Evolutionary conservation across 1,139 yeast species (phyloP).

Genomic region (Protomyces pachydermus): DNA sequence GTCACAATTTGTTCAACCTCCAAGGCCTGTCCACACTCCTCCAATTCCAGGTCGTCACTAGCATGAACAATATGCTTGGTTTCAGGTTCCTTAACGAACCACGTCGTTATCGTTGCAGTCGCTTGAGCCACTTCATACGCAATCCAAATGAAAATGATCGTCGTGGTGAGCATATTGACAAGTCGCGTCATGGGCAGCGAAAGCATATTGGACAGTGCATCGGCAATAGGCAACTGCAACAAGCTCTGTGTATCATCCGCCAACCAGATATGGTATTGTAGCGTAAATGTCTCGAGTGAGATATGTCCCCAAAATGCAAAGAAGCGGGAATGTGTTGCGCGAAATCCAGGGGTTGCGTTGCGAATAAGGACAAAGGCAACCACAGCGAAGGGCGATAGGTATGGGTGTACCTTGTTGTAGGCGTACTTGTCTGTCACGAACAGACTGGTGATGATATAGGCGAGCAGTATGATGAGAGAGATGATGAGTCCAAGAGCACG

Average conservation of each 20-base stretch:
- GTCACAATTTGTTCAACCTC: too few species aligned
- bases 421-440: slow-evolving; percentile 31
- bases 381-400: slow-evolving; percentile 33
- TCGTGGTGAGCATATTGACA: not conserved
- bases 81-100: not conserved
- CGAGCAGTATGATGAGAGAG: not conserved
- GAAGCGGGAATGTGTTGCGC: slow-evolving; percentile 33
- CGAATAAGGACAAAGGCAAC: slow-evolving; percentile 34
- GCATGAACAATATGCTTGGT: too few species aligned
- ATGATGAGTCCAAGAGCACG: slow-evolving; percentile 24
- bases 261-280: slow-evolving; percentile 36
- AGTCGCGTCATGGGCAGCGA: not conserved
- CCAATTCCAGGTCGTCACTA: too few species aligned
- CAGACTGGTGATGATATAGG: slow-evolving; percentile 29
- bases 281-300: slow-evolving; percentile 35
- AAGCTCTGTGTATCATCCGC: slow-evolving; percentile 34
- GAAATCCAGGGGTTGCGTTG: slow-evolving; percentile 32
- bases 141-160: not conserved
- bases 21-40: too few species aligned
- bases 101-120: not conserved
- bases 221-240: not conserved
- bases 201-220: not conserved
- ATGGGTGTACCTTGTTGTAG: slow-evolving; percentile 34
- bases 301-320: slow-evolving; percentile 35
- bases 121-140: not conserved